These are phyloP conservation scores for Margaritispora aquatica DNA, from an alignment of 495 filamentous ascomycete genomes.

Conservation along the genomic window DNA sequence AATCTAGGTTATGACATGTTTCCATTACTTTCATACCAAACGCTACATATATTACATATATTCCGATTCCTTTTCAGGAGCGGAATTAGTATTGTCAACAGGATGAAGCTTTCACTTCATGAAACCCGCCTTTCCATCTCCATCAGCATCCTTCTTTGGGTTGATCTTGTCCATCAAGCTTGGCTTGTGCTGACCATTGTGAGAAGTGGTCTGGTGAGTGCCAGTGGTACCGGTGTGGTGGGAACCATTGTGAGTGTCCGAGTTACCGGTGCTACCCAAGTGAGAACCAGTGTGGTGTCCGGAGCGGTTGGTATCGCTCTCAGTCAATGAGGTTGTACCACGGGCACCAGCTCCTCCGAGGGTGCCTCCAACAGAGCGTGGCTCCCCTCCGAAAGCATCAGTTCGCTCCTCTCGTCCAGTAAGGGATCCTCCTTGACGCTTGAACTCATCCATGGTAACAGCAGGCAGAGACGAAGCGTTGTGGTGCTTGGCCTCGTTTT, in stretches of 20 bases:
- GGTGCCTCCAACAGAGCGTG: slow-evolving; percentile 32
- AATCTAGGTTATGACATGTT: no score
- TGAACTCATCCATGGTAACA: slow-evolving; percentile 56
- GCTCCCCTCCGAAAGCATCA: slow-evolving; percentile 51
- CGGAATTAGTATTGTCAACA: no score
- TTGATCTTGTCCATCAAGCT: slow-evolving; percentile 41
- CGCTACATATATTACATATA: no score
- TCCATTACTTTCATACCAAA: no score
- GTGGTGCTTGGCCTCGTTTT: slow-evolving; percentile 55
- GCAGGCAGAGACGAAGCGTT: slow-evolving; percentile 48
- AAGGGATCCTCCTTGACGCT: slow-evolving; percentile 47
- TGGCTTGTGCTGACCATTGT: not conserved
- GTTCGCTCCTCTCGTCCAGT: slow-evolving; percentile 46
- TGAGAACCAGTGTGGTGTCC: slow-evolving; percentile 2
- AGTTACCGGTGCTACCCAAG: slow-evolving; percentile 17
- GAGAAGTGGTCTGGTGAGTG: not conserved
- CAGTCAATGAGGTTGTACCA: slow-evolving; percentile 18
- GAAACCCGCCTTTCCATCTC: slow-evolving; percentile 39
- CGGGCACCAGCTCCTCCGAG: slow-evolving; percentile 19
- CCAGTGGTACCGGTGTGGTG: not conserved
- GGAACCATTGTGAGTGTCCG: slow-evolving; percentile 6
- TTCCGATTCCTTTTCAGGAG: no score
- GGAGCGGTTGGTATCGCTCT: slow-evolving; percentile 12
- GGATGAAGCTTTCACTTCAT: slow-evolving; percentile 30
- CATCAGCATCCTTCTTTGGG: slow-evolving; percentile 37